Evolutionary conservation across 208 protist genomes (phyloP).

Genomic region (Crithidia acanthocephali): DNA sequence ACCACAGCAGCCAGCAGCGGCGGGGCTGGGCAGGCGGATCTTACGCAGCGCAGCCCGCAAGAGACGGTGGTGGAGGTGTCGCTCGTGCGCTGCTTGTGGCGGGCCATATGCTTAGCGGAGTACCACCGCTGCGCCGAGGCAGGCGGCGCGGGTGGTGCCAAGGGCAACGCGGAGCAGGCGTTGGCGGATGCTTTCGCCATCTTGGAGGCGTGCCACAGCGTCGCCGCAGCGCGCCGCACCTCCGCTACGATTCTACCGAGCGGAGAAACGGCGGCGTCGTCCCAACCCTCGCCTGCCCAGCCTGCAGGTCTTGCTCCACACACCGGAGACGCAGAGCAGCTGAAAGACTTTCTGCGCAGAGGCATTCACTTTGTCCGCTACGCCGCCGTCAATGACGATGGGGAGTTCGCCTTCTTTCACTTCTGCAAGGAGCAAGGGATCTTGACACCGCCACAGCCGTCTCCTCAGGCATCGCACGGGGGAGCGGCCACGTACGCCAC

Average conservation of each 20-base stretch:
- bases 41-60: constrained; percentile 25
- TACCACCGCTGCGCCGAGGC: constrained; percentile 33
- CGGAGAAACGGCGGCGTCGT: too few relatives aligned
- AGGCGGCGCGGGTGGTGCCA: background rate
- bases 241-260: too few relatives aligned
- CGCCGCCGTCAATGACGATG: constrained; percentile 67
- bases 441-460: constrained; percentile 28
- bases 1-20: too few relatives aligned
- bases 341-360: constrained; percentile 2
- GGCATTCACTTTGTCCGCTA: constrained; percentile 40
- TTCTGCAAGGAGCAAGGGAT: constrained; percentile 48
- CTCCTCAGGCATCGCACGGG: background rate
- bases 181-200: constrained; percentile 43
- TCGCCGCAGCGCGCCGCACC: constrained; percentile 1
- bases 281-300: too few relatives aligned
- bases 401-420: constrained; percentile 74
- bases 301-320: too few relatives aligned
- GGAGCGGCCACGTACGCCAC: too few relatives aligned
- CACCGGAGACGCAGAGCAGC: background rate
- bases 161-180: constrained; percentile 42
- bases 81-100: constrained; percentile 71
- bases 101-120: constrained; percentile 60
- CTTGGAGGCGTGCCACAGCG: constrained; percentile 22
- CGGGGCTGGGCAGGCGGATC: background rate
- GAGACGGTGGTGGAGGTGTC: constrained; percentile 53